Percentiles rank a stretch among this genome's conserved stretches.
Evolutionary conservation across 208 protist species (phyloP).

Genomic region (Leishmania tarentolae): DNA sequence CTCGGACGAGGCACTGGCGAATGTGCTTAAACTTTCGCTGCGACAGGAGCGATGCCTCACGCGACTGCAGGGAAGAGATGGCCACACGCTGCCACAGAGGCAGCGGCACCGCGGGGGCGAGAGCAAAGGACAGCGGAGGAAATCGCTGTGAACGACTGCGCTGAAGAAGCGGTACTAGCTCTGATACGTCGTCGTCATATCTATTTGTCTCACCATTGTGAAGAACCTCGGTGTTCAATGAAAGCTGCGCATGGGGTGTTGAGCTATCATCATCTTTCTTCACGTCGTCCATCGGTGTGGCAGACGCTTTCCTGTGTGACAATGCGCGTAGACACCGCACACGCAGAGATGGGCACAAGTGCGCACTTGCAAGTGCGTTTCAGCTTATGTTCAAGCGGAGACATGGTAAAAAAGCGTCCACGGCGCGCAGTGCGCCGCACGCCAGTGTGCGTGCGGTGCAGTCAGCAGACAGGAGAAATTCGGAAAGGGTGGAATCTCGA

Average conservation of each 20-base stretch:
- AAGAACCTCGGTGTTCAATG: neutral
- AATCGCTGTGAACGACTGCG: slow-evolving; percentile 20
- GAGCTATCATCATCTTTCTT: neutral
- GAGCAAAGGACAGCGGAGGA: slow-evolving; percentile 42
- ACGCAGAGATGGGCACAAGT: neutral
- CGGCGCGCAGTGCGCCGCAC: neutral
- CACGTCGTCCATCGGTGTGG: neutral
- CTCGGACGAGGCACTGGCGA: slow-evolving; percentile 34
- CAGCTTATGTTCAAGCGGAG: too few relatives aligned
- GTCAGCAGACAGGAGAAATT: neutral
- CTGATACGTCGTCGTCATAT: slow-evolving; percentile 10
- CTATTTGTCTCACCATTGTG: neutral
- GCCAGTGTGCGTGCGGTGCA: too few relatives aligned
- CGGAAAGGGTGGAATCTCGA: neutral
- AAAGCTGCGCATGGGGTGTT: neutral
- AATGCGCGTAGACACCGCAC: neutral
- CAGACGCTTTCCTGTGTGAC: neutral
- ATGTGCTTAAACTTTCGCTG: slow-evolving; percentile 26
- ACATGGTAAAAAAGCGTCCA: neutral
- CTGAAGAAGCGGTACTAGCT: slow-evolving; percentile 30
- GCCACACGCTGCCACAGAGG: slow-evolving; percentile 70
- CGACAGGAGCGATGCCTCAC: slow-evolving; percentile 15
- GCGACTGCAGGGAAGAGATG: slow-evolving; percentile 47
- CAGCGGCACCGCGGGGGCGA: slow-evolving; percentile 43
- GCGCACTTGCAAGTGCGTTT: neutral